These are phyloP conservation scores for Odontarrhena argentea DNA, from an alignment of 345 rosid genomes.

Conservation along the genomic window DNA sequence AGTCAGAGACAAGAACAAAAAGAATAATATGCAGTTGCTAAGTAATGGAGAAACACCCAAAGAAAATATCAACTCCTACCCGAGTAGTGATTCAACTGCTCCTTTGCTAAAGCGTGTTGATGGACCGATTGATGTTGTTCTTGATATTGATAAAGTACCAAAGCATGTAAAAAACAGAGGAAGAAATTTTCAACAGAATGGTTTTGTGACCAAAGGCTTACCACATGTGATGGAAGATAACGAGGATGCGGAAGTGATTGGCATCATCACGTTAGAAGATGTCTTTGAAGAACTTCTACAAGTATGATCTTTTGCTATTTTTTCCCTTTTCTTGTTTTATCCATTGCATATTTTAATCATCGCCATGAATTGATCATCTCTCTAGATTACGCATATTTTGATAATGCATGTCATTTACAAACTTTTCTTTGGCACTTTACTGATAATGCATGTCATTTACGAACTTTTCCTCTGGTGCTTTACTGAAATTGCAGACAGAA, in stretches of 20 bases:
- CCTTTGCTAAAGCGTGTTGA: conserved; percentile 56
- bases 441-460: neutral
- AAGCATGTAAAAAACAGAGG: conserved; percentile 43
- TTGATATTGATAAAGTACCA: conserved; percentile 55
- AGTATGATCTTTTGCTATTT: conserved; percentile 43
- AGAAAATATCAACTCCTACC: conserved; percentile 35
- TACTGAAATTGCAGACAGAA: conserved; percentile 57
- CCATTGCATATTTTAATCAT: neutral
- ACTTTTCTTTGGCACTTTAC: neutral
- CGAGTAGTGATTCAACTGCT: conserved; percentile 45
- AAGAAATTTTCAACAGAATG: conserved; percentile 39
- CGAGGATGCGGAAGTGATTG: conserved; percentile 81
- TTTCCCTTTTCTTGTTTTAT: neutral
- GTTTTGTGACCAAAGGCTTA: conserved; percentile 39
- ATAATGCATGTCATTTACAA: no score
- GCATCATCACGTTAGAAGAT: conserved; percentile 82
- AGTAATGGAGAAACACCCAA: conserved; percentile 43
- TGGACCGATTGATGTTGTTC: conserved; percentile 43
- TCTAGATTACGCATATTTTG: no score
- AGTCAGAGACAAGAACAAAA: conserved; percentile 48
- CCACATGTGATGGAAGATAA: conserved; percentile 51
- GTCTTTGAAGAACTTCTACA: conserved; percentile 88
- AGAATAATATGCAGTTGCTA: conserved; percentile 35
- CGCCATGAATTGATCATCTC: conserved; percentile 3
- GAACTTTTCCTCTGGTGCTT: conserved; percentile 29